Evolutionary conservation across 306 rosid genomes (phyloP).

Genomic region (Lotus japonicus): DNA sequence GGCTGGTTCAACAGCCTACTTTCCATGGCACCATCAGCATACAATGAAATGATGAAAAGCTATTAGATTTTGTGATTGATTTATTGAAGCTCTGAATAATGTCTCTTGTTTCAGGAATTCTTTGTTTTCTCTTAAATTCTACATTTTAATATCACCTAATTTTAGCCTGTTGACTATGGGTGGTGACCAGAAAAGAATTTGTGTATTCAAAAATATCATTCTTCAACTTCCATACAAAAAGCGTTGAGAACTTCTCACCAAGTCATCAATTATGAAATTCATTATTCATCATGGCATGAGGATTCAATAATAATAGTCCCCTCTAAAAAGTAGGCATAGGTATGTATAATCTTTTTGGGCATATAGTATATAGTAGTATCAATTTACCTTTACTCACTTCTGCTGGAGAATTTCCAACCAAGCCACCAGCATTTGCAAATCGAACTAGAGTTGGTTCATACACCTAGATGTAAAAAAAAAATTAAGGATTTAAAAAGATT

Average conservation of each 20-base stretch:
- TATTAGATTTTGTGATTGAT: neutral
- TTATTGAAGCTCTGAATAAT: neutral
- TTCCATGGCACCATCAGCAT: conserved; percentile 1
- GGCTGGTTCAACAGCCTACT: neutral
- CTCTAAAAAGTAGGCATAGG: neutral
- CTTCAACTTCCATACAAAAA: neutral
- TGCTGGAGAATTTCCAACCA: conserved; percentile 74
- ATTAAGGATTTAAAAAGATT: conserved; percentile 2
- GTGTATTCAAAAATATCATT: neutral
- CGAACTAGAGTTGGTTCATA: conserved; percentile 70
- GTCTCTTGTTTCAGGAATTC: neutral
- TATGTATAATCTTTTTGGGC: neutral
- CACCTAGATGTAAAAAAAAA: conserved; percentile 41
- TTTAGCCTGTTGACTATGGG: neutral
- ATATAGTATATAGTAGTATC: neutral
- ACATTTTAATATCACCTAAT: neutral
- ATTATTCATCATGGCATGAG: neutral
- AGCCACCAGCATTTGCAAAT: conserved; percentile 75
- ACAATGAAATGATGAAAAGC: neutral
- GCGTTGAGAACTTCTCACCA: conserved; percentile 2
- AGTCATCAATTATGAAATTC: conserved; percentile 13
- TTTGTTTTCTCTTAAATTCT: neutral
- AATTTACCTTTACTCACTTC: conserved; percentile 80
- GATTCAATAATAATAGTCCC: neutral
- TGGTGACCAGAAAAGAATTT: neutral